Conservation (phyloP, 164 flowering plant genomes). For the Stephania cephalantha region DNA sequence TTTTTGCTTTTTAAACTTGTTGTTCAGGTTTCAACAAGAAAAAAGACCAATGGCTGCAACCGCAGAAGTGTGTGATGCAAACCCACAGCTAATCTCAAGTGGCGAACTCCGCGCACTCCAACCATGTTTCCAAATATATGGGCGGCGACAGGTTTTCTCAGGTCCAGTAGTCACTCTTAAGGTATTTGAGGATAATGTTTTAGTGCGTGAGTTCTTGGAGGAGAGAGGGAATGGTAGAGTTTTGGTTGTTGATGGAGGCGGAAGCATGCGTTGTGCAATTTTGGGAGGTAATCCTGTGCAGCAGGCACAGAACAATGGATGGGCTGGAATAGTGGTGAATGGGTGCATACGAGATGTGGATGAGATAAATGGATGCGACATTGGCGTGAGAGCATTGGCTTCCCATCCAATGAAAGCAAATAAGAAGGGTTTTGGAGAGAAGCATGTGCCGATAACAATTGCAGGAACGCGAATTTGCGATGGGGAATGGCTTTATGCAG, state of each 20-base stretch:
- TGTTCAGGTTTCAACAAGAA: neutral
- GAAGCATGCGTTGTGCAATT: constrained; percentile 18
- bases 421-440: constrained; percentile 16
- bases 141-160: constrained; percentile 17
- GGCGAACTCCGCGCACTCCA: constrained; percentile 19
- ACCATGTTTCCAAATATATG: constrained; percentile 17
- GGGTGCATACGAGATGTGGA: constrained; percentile 18
- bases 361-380: constrained; percentile 20
- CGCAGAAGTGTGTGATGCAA: constrained; percentile 18
- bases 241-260: constrained; percentile 20
- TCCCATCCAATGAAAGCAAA: constrained; percentile 20
- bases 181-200: constrained; percentile 19
- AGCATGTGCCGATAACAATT: constrained; percentile 13
- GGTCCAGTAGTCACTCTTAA: constrained; percentile 19
- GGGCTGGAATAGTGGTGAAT: constrained; percentile 18
- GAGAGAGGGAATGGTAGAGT: constrained; percentile 21
- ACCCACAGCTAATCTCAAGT: constrained; percentile 13
- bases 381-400: constrained; percentile 19
- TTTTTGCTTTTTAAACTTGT: neutral
- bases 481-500: constrained; percentile 21
- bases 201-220: constrained; percentile 16
- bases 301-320: constrained; percentile 17
- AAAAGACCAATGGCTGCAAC: constrained; percentile 14
- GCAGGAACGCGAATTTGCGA: constrained; percentile 17
- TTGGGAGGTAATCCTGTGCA: constrained; percentile 22